Percentiles rank a stretch among this genome's conserved stretches.
These are phyloP conservation scores for Tremellales sp. DNA, from an alignment of 1,284 basidiomycete species.

Conservation along the genomic window DNA sequence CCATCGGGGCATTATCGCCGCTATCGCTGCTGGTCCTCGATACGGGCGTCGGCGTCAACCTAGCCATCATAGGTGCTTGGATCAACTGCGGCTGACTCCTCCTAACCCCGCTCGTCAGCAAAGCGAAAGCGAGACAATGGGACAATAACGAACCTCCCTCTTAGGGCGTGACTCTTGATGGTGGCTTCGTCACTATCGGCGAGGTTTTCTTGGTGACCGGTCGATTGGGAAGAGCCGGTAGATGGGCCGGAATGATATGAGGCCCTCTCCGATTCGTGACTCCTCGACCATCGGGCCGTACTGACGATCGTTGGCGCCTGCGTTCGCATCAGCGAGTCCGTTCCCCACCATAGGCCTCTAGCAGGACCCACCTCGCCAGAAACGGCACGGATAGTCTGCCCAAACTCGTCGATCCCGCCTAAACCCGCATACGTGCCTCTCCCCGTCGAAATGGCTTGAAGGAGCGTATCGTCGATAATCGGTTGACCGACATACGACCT, in stretches of 20 bases:
- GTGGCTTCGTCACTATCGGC: not conserved
- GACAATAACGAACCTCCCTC: not conserved
- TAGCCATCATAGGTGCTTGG: not conserved
- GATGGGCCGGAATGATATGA: not conserved
- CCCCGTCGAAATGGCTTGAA: not conserved
- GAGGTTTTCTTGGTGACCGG: not conserved
- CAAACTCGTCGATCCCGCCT: not conserved
- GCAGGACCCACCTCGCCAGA: not conserved
- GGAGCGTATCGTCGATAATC: not conserved
- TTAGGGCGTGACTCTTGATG: not conserved
- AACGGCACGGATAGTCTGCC: not conserved
- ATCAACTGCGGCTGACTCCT: not conserved
- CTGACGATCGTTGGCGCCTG: not conserved
- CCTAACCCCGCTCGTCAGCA: too few relatives aligned
- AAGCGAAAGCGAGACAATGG: too few relatives aligned
- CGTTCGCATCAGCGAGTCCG: not conserved
- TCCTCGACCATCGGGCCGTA: not conserved
- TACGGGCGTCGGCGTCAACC: too few relatives aligned
- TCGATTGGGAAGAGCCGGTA: not conserved
- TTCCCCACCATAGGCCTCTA: not conserved
- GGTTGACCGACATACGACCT: not conserved
- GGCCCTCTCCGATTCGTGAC: not conserved
- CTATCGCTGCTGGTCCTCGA: too few relatives aligned
- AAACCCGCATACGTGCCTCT: not conserved
- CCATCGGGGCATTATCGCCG: too few relatives aligned